Evolutionary conservation across 1,284 basidiomycete species (phyloP).

Genomic region (Malassezia cuniculi): DNA sequence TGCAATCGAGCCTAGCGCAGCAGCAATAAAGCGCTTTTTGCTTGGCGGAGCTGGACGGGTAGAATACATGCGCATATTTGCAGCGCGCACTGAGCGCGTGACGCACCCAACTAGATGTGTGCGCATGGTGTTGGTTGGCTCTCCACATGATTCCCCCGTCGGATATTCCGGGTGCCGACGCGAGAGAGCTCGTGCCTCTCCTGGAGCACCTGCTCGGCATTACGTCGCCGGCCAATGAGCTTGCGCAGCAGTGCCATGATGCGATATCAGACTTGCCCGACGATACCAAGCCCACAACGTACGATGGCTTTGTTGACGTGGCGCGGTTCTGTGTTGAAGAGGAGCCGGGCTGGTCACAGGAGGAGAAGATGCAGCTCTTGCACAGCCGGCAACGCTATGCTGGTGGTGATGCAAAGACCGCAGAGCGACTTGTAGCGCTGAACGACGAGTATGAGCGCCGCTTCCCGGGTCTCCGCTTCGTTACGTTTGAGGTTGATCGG

Average conservation of each 20-base stretch:
- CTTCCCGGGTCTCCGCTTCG: conserved; percentile 36
- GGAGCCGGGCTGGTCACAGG: conserved; percentile 33
- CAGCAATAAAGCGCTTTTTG: too few relatives aligned
- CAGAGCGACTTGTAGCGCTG: conserved; percentile 17
- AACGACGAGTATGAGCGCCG: conserved; percentile 33
- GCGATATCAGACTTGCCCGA: conserved; percentile 35
- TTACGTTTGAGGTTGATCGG: conserved; percentile 37
- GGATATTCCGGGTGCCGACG: too few relatives aligned
- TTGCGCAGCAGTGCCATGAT: conserved; percentile 22
- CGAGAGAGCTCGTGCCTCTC: too few relatives aligned
- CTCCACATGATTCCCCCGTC: too few relatives aligned
- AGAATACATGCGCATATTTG: too few relatives aligned
- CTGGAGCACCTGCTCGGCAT: too few relatives aligned
- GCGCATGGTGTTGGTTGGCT: too few relatives aligned
- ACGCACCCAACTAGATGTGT: too few relatives aligned
- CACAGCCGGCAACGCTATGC: conserved; percentile 20
- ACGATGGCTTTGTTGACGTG: conserved; percentile 41
- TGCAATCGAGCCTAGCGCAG: too few relatives aligned
- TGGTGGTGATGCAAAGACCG: conserved; percentile 21
- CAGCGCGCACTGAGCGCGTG: too few relatives aligned
- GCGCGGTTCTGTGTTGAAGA: conserved; percentile 43
- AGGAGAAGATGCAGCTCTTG: conserved; percentile 21
- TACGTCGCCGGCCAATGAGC: conserved; percentile 14
- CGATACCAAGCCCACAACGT: conserved; percentile 31
- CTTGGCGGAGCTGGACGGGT: too few relatives aligned